These are phyloP conservation scores for Fusarium scirpi DNA, from an alignment of 2,329 filamentous ascomycete species.

Conservation along the genomic window DNA sequence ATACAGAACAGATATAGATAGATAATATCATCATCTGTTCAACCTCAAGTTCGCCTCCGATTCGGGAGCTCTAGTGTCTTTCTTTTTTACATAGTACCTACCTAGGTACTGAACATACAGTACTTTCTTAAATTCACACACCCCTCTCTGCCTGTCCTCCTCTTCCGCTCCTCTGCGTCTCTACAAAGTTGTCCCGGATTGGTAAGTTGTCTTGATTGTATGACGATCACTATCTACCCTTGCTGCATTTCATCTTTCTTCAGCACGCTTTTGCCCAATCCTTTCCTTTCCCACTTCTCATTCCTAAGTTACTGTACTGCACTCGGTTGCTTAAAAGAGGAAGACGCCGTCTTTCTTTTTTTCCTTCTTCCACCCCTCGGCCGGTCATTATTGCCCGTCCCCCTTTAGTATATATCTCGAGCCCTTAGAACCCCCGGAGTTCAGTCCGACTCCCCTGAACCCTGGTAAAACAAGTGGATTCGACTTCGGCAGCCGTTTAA, in stretches of 20 bases:
- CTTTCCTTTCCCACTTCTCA: background rate
- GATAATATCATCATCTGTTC: background rate
- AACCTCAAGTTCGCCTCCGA: background rate
- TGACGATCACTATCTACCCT: constrained; percentile 44
- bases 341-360: constrained; percentile 24
- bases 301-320: background rate
- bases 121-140: background rate
- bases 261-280: constrained; percentile 6
- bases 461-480: constrained; percentile 32
- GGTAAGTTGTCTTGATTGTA: constrained; percentile 44
- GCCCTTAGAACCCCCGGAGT: background rate
- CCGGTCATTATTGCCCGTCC: constrained; percentile 2
- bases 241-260: constrained; percentile 29
- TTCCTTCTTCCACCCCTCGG: constrained; percentile 16
- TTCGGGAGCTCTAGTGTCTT: constrained; percentile 30
- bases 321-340: constrained; percentile 7
- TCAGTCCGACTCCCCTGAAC: constrained; percentile 23
- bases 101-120: background rate
- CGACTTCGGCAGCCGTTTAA: constrained; percentile 29
- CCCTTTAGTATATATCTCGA: constrained; percentile 3
- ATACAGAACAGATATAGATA: background rate
- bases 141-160: constrained; percentile 2
- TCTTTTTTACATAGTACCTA: background rate
- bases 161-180: background rate
- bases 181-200: constrained; percentile 39